Base-by-base conservation (phyloP, 1,284 basidiomycete species). In the Trametes sp. region DNA sequence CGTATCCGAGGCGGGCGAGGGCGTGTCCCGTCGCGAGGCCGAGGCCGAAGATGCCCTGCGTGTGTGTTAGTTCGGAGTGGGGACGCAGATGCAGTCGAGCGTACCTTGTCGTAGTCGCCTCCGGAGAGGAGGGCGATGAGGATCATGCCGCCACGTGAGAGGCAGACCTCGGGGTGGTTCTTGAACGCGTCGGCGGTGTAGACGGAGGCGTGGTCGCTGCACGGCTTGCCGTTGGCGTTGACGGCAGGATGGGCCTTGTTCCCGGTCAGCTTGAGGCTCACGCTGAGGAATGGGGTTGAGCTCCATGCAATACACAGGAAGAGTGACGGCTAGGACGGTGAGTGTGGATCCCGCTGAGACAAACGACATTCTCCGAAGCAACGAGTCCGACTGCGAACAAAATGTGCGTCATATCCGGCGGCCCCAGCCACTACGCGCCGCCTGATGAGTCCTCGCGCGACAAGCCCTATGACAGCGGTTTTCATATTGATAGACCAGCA, bases 91-190 rank as follows among this genome's bases (percentile, higher is more conserved):
- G 24, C 3, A 14, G 2, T 19, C 3, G 28, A 8, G 65, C 72
- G 31, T 29, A 82, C 84, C 8, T 79, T 76, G 53, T 83, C 80
- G 69, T 92, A 92, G 72, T 93, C 90, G 0, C 87, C 89, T 14
- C 90, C 89, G 8, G 81, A 76, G 33, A 91, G 73, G 1, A 92
- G 73, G 0, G 87, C 90, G 56, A 91, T 81, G 5, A 92, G 76
- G 23, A 92, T 80, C 73, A 92, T 77, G 0, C 85, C 88, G 38
- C 83, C 80, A 26, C 80, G 74, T 11, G 77, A 79, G 65, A 90
- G 72, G 54, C 75, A 64, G 33, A 85, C 76, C 10, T 76, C 70
- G 2, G 74, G 72, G 52, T 80, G 69, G 9, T 61, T 67, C 6
- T 63, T 62, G 41, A 84, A 76, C 14, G 76, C 77, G 4, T 73